Percentiles rank a stretch among this genome's conserved stretches.
Evolutionary conservation across 257 asterid species (phyloP).

Genomic region (Solanum chmielewskii): DNA sequence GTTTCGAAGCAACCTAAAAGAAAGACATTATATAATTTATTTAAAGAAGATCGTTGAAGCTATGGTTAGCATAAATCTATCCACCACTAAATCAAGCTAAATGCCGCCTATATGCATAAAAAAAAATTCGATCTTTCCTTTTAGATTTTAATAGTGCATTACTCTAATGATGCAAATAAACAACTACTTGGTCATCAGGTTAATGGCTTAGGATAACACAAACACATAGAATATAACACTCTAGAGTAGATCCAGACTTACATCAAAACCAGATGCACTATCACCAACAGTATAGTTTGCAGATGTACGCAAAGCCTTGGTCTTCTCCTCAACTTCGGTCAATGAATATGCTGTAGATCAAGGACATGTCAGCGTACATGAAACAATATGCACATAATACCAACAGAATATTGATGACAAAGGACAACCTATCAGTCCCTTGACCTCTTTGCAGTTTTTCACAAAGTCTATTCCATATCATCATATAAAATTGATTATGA

Average conservation of each 20-base stretch:
- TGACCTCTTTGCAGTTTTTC: background rate
- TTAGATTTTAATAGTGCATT: background rate
- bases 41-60: background rate
- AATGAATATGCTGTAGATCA: constrained; percentile 43
- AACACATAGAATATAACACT: constrained; percentile 3
- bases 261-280: constrained; percentile 51
- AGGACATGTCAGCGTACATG: background rate
- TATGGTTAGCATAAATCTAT: background rate
- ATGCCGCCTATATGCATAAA: background rate
- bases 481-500: background rate
- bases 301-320: constrained; percentile 43
- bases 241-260: constrained; percentile 24
- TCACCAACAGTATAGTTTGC: constrained; percentile 29
- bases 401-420: background rate
- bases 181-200: background rate
- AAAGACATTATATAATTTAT: too few species aligned
- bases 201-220: background rate
- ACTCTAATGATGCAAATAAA: background rate
- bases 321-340: constrained; percentile 56
- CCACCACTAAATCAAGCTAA: background rate
- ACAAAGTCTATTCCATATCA: background rate
- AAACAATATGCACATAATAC: background rate
- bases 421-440: background rate
- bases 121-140: background rate
- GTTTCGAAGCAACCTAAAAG: too few species aligned